These are phyloP conservation scores for Aphanocladium album DNA, from an alignment of 2,329 filamentous ascomycete genomes.

Conservation along the genomic window DNA sequence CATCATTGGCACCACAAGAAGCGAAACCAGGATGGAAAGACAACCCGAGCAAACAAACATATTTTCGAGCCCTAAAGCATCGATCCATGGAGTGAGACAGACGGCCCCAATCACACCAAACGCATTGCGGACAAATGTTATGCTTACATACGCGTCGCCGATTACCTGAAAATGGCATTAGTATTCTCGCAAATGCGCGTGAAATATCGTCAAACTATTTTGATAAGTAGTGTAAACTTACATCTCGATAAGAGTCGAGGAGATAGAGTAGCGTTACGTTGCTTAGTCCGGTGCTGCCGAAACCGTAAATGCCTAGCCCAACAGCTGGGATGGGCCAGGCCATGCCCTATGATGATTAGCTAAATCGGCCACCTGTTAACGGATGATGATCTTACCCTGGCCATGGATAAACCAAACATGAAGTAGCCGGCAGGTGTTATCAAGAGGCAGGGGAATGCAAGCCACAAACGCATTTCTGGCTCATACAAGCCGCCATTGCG, in stretches of 20 bases:
- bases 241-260: conserved; percentile 31
- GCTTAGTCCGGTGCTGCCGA: conserved; percentile 29
- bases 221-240: conserved; percentile 18
- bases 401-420: not conserved
- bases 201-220: not conserved
- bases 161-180: not conserved
- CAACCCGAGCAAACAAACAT: not conserved
- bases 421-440: not conserved
- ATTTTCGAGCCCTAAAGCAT: not conserved
- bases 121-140: not conserved
- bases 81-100: not conserved
- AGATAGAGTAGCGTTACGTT: conserved; percentile 34
- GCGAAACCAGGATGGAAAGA: not conserved
- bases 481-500: conserved; percentile 36
- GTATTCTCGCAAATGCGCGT: not conserved
- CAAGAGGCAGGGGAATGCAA: not conserved
- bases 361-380: not conserved
- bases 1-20: not conserved
- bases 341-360: not conserved
- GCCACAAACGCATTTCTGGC: conserved; percentile 38
- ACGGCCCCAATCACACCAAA: not conserved
- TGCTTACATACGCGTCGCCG: not conserved
- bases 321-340: conserved; percentile 20
- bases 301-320: conserved; percentile 32
- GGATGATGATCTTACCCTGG: not conserved